phyloP scores from a whole-genome alignment of 2,329 filamentous ascomycete genomes.

The Chlorencoelia australis region DNA sequence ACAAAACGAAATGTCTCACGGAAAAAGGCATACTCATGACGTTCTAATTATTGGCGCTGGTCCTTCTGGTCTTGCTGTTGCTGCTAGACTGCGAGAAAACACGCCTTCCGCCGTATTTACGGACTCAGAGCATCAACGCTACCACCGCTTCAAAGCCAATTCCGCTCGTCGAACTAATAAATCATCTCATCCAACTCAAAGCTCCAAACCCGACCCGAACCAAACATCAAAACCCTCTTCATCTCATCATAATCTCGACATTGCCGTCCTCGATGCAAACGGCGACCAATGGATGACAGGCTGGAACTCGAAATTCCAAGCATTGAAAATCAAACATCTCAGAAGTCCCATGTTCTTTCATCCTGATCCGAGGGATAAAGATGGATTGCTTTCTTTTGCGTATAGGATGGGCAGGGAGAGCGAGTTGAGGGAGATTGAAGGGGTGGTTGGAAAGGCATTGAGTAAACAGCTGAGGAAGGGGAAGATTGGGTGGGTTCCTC shows the following conservation, averaged over 20 bases:
- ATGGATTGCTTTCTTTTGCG: slow-evolving; percentile 61
- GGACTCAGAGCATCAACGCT: slow-evolving; percentile 70
- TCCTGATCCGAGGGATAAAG: slow-evolving; percentile 63
- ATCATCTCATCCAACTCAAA: too few relatives aligned
- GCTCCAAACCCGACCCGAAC: too few relatives aligned
- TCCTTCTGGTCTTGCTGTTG: slow-evolving; percentile 64
- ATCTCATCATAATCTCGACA: slow-evolving; percentile 30
- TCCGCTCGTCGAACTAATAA: slow-evolving; percentile 37
- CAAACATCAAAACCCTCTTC: slow-evolving; percentile 26
- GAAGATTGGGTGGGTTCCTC: slow-evolving; percentile 34
- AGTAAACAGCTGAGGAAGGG: slow-evolving; percentile 73
- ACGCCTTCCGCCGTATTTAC: slow-evolving; percentile 74
- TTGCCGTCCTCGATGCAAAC: slow-evolving; percentile 58
- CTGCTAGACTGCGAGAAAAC: slow-evolving; percentile 59
- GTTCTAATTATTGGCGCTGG: slow-evolving; percentile 57
- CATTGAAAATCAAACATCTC: slow-evolving; percentile 60
- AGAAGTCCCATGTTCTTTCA: slow-evolving; percentile 80
- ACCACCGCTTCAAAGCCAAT: slow-evolving; percentile 59
- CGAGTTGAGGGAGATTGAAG: slow-evolving; percentile 60
- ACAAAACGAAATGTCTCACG: slow-evolving; percentile 3
- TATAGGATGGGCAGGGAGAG: slow-evolving; percentile 45
- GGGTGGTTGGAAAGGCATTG: slow-evolving; percentile 68
- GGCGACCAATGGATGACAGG: slow-evolving; percentile 55
- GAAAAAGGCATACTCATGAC: slow-evolving; percentile 39
- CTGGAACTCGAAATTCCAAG: slow-evolving; percentile 61